Evolutionary conservation across 225 moss, liverwort and hornwort species (phyloP).

Genomic region (Sphagnum tenellum): DNA sequence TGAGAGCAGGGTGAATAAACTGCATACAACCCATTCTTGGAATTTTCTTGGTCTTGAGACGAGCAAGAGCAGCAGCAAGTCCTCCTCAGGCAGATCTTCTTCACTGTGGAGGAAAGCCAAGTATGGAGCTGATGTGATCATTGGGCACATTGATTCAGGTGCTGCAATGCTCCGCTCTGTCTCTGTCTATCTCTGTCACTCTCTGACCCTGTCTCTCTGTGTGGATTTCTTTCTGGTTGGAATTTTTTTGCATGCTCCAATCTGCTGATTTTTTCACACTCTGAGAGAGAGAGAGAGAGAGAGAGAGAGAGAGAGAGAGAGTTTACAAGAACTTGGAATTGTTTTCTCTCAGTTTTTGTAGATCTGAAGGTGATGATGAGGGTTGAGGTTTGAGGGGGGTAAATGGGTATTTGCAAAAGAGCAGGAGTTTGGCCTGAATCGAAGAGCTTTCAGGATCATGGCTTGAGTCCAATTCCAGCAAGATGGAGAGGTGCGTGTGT

Average conservation of each 20-base stretch:
- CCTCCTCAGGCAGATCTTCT: slow-evolving; percentile 7
- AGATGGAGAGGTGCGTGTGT: slow-evolving; percentile 72
- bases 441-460: slow-evolving; percentile 44
- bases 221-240: too few relatives aligned
- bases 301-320: too few relatives aligned
- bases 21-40: slow-evolving; percentile 71
- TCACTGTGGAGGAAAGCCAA: slow-evolving; percentile 55
- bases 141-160: slow-evolving; percentile 70
- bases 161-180: not conserved
- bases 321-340: not conserved
- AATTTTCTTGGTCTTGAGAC: slow-evolving; percentile 62
- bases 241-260: too few relatives aligned
- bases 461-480: slow-evolving; percentile 40
- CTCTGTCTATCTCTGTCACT: not conserved
- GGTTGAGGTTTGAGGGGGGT: too few relatives aligned
- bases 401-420: too few relatives aligned
- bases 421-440: slow-evolving; percentile 78
- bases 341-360: not conserved
- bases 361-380: not conserved
- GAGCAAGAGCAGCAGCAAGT: slow-evolving; percentile 4
- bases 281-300: too few relatives aligned
- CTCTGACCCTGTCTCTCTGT: too few relatives aligned
- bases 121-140: slow-evolving; percentile 39
- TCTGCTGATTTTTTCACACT: too few relatives aligned
- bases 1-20: slow-evolving; percentile 17